These are phyloP conservation scores for Monosporozyma siamensis DNA, from an alignment of 805 yeast genomes.

Conservation along the genomic window DNA sequence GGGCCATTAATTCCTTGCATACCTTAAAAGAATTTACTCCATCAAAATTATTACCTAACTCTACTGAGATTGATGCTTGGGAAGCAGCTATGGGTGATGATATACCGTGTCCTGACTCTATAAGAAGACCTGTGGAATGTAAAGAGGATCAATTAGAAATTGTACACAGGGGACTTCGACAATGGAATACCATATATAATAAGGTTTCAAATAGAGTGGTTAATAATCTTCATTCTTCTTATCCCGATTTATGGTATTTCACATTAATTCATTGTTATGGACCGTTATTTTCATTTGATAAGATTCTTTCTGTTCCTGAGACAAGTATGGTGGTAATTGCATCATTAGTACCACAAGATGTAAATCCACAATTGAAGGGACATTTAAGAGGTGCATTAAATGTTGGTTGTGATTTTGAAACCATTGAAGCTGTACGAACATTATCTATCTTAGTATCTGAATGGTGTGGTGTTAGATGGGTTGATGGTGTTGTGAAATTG, in stretches of 20 bases:
- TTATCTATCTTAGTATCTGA: conserved; percentile 55
- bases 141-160: conserved; percentile 8
- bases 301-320: conserved; percentile 53
- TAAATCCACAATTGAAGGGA: conserved; percentile 86
- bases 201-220: conserved; percentile 63
- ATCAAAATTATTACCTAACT: conserved; percentile 23
- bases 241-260: conserved; percentile 77
- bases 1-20: conserved; percentile 70
- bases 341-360: conserved; percentile 83
- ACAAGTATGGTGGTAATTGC: conserved; percentile 72
- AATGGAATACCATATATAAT: conserved; percentile 69
- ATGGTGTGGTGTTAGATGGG: conserved; percentile 69
- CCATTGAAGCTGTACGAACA: conserved; percentile 48
- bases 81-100: conserved; percentile 18
- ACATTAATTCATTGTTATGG: conserved; percentile 67
- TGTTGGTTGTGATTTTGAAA: conserved; percentile 60
- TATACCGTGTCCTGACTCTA: conserved; percentile 9
- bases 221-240: conserved; percentile 59
- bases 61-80: conserved; percentile 17
- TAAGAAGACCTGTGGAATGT: conserved; percentile 8
- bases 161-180: conserved; percentile 43
- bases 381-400: conserved; percentile 81
- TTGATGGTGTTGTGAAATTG: conserved; percentile 29
- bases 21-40: conserved; percentile 62
- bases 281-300: conserved; percentile 62